Evolutionary conservation across 441 rosid genomes (phyloP).

Genomic region (Syzygium malaccense): DNA sequence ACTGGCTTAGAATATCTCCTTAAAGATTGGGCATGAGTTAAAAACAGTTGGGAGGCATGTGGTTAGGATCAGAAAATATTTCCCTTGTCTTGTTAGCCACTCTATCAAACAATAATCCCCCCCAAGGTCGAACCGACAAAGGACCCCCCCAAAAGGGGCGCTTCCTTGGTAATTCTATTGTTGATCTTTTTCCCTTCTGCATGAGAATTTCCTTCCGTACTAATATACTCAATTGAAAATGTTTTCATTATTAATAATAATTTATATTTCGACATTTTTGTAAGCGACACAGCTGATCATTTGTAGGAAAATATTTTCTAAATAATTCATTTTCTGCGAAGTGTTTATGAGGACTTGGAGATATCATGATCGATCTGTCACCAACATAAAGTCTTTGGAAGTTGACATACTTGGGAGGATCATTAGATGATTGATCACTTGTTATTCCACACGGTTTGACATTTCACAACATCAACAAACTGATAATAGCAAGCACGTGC

Average conservation of each 20-base stretch:
- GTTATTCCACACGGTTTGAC: background rate
- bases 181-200: background rate
- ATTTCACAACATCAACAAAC: background rate
- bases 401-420: background rate
- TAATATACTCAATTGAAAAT: too few relatives aligned
- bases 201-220: background rate
- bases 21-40: background rate
- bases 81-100: background rate
- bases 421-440: background rate
- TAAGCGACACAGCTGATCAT: too few relatives aligned
- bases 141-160: background rate
- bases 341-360: background rate
- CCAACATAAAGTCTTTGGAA: background rate
- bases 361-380: background rate
- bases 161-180: background rate
- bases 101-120: background rate
- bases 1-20: background rate
- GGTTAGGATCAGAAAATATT: background rate
- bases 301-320: too few relatives aligned
- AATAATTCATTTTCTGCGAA: too few relatives aligned
- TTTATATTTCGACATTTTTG: too few relatives aligned
- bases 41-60: background rate
- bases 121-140: background rate
- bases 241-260: too few relatives aligned
- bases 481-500: background rate